These are phyloP conservation scores for Paramecium primaurelia DNA, from an alignment of 73 alveolate species.

Conservation along the genomic window DNA sequence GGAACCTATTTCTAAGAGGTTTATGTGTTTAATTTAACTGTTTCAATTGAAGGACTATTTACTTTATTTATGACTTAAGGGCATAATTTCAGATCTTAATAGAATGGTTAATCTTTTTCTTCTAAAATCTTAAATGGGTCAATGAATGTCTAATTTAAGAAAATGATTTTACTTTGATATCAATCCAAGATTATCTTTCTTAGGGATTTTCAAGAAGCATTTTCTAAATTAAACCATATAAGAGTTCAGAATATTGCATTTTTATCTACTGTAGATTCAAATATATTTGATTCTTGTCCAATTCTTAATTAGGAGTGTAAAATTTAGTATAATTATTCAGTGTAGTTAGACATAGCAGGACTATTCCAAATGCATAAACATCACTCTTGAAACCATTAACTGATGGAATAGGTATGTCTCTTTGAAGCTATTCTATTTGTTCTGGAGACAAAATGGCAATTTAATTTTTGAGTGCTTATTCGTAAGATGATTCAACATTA, in stretches of 20 bases:
- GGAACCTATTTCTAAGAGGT: neutral
- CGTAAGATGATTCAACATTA: neutral
- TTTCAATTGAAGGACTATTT: neutral
- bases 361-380: neutral
- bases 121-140: neutral
- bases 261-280: neutral
- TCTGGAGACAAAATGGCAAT: neutral
- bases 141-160: neutral
- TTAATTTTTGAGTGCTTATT: neutral
- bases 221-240: neutral
- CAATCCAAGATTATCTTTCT: conserved; percentile 13
- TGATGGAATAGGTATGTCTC: neutral
- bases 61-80: neutral
- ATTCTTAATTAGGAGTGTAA: neutral
- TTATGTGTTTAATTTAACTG: neutral
- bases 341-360: neutral
- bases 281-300: neutral
- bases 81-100: neutral
- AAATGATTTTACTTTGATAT: neutral
- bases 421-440: neutral
- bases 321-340: neutral
- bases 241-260: neutral
- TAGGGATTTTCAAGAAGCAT: neutral
- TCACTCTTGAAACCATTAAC: neutral
- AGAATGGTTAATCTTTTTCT: neutral